Evolutionary conservation across 2,329 filamentous ascomycete species (phyloP).

Genomic region (Beauveria brongniartii): DNA sequence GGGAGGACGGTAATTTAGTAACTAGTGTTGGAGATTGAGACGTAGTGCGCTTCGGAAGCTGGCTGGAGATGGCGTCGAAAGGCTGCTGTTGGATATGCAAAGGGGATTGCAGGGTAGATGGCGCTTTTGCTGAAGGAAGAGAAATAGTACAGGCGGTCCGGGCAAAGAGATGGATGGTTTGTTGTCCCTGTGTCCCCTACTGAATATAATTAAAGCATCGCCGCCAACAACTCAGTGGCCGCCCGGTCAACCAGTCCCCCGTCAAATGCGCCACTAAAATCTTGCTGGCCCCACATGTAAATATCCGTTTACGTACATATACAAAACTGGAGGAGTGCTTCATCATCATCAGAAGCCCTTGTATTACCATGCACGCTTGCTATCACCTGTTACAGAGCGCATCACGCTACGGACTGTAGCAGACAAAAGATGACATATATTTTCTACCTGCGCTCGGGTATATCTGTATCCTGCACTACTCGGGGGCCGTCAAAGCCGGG

Average conservation of each 20-base stretch:
- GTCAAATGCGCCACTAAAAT: too few species aligned
- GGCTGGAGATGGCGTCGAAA: background rate
- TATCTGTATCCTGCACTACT: slow-evolving; percentile 20
- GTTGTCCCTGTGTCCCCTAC: background rate
- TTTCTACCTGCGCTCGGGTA: slow-evolving; percentile 18
- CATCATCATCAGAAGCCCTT: too few species aligned
- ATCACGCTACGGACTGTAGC: too few species aligned
- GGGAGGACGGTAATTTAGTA: background rate
- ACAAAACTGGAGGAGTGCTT: too few species aligned
- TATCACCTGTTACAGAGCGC: too few species aligned
- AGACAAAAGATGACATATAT: background rate
- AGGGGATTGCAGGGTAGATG: background rate
- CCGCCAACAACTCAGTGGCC: too few species aligned
- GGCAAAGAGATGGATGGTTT: background rate
- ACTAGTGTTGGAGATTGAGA: background rate
- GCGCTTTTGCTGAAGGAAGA: background rate
- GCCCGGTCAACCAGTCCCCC: too few species aligned
- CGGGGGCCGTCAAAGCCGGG: slow-evolving; percentile 17
- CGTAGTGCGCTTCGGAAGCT: background rate
- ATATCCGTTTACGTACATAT: too few species aligned
- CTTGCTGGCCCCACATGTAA: too few species aligned
- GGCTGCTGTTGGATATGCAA: background rate
- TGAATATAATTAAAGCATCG: too few species aligned
- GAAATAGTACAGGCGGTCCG: too few species aligned
- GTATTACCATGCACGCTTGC: too few species aligned